Conservation (phyloP, 305 asterid species). For the Plantago coronopus region DNA sequence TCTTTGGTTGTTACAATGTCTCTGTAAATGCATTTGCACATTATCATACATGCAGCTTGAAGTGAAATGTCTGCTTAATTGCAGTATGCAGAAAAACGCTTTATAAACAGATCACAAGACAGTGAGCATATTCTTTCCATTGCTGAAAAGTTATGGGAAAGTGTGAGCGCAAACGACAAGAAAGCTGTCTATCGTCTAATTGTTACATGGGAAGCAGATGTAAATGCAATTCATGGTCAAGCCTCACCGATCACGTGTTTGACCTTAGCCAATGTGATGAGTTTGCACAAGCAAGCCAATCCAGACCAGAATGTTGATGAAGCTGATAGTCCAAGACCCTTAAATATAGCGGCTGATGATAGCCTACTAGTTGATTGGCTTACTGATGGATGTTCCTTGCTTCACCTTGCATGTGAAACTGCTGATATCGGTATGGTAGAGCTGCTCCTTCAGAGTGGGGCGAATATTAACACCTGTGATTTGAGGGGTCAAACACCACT, state of each 20-base stretch:
- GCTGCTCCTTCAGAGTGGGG: conserved; percentile 91
- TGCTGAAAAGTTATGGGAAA: conserved; percentile 78
- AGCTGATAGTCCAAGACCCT: conserved; percentile 40
- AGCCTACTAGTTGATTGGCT: conserved; percentile 35
- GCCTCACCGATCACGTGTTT: conserved; percentile 37
- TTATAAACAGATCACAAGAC: conserved; percentile 51
- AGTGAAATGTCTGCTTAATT: not conserved
- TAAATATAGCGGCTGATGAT: conserved; percentile 28
- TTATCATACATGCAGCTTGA: too few relatives aligned
- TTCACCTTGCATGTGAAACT: conserved; percentile 93
- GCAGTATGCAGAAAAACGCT: conserved; percentile 85
- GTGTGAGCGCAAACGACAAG: conserved; percentile 70
- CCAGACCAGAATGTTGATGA: conserved; percentile 31
- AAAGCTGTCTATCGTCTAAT: conserved; percentile 78
- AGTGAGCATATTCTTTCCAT: conserved; percentile 40
- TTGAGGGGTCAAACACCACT: conserved; percentile 77
- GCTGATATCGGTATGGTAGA: conserved; percentile 89
- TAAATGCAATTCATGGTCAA: conserved; percentile 63
- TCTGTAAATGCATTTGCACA: too few relatives aligned
- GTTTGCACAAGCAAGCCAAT: conserved; percentile 19
- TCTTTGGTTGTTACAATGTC: too few relatives aligned
- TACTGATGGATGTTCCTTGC: conserved; percentile 72
- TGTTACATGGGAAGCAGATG: conserved; percentile 56
- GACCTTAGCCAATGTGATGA: conserved; percentile 38
- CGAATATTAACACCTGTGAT: conserved; percentile 56